Conservation (phyloP, 805 yeast genomes). For the Hanseniaspora pseudoguilliermondii region DNA sequence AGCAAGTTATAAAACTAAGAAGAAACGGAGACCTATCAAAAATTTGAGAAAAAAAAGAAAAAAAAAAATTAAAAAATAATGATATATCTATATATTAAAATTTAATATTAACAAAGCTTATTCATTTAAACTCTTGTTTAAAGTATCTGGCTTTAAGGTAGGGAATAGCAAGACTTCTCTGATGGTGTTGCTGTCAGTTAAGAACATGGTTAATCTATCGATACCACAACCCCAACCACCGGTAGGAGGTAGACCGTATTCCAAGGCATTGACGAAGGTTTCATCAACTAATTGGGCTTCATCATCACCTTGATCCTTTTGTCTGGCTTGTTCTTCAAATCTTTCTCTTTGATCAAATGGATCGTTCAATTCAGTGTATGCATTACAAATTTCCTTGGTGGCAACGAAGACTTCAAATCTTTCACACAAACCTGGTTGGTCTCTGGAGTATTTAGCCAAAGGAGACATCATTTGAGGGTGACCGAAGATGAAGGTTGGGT, state of each 20-base stretch:
- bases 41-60: constrained; percentile 11
- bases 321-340: constrained; percentile 98
- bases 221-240: constrained; percentile 99
- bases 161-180: constrained; percentile 98
- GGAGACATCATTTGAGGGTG: constrained; percentile 99
- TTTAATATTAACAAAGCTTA: not conserved
- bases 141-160: constrained; percentile 86
- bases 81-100: not conserved
- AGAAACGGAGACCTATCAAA: constrained; percentile 49
- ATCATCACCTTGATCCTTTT: constrained; percentile 97
- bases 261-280: constrained; percentile 92
- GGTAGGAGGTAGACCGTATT: constrained; percentile 97
- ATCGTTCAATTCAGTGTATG: constrained; percentile 97
- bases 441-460: constrained; percentile 89
- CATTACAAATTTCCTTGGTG: constrained; percentile 94
- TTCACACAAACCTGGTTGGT: constrained; percentile 88
- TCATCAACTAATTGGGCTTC: constrained; percentile 96
- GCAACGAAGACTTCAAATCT: constrained; percentile 97
- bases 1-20: constrained; percentile 77
- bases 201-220: constrained; percentile 94
- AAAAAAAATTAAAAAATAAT: not conserved
- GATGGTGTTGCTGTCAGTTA: constrained; percentile 89
- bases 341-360: constrained; percentile 96
- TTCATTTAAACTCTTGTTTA: constrained; percentile 27
- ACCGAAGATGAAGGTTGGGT: constrained; percentile 95